Conservation (phyloP, 228 moss, liverwort and hornwort genomes). For the Sphagnum fallax region DNA sequence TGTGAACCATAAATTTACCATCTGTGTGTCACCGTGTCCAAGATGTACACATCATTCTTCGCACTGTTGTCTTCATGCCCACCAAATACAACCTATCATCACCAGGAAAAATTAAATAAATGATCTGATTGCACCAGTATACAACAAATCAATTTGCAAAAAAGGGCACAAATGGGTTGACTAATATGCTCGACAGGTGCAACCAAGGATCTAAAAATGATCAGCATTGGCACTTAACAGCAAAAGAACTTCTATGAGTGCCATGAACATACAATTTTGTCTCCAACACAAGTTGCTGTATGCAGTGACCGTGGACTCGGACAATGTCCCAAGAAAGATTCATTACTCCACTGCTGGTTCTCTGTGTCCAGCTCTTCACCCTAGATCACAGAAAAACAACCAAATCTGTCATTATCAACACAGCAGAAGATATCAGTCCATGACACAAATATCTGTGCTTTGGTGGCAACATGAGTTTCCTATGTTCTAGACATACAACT, state of each 20-base stretch:
- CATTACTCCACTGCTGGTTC: slow-evolving; percentile 25
- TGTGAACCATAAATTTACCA: slow-evolving; percentile 14
- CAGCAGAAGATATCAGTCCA: too few relatives aligned
- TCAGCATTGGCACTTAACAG: background rate
- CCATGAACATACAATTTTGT: slow-evolving; percentile 37
- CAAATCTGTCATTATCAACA: too few relatives aligned
- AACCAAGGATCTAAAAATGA: background rate
- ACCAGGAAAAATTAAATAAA: slow-evolving; percentile 3
- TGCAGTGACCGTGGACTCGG: slow-evolving; percentile 31
- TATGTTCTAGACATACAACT: too few relatives aligned
- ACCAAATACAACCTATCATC: slow-evolving; percentile 30
- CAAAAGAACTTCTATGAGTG: background rate
- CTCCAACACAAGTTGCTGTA: slow-evolving; percentile 30
- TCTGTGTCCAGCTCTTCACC: slow-evolving; percentile 29
- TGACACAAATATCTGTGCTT: too few relatives aligned
- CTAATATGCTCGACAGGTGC: background rate
- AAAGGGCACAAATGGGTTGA: background rate
- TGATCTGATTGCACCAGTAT: background rate
- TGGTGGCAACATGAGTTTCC: too few relatives aligned
- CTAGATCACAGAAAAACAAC: slow-evolving; percentile 7
- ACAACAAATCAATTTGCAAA: background rate
- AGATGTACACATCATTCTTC: slow-evolving; percentile 31
- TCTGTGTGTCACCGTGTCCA: slow-evolving; percentile 22
- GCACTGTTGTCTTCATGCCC: slow-evolving; percentile 21
- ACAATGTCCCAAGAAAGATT: slow-evolving; percentile 18